Percentiles rank a stretch among this genome's conserved stretches.
These are phyloP conservation scores for Tuber aestivum DNA, from an alignment of 495 filamentous ascomycete species.

Conservation along the genomic window DNA sequence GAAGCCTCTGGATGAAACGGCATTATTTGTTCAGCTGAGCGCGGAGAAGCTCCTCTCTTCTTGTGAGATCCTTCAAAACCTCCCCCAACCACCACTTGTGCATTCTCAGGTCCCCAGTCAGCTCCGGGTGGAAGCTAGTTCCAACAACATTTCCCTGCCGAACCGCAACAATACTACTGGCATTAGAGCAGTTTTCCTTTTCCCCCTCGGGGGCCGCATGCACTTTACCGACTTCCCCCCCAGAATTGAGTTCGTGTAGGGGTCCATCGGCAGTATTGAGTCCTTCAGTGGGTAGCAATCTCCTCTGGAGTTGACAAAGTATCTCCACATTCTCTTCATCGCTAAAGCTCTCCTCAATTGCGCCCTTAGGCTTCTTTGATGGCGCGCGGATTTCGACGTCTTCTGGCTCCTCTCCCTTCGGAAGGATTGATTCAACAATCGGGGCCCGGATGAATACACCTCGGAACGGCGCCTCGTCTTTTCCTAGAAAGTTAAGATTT, in stretches of 20 bases:
- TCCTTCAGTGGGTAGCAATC: constrained; percentile 41
- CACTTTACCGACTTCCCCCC: neutral
- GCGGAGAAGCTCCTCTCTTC: constrained; percentile 27
- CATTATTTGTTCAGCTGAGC: neutral
- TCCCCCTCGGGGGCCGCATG: constrained; percentile 44
- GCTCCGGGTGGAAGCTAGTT: constrained; percentile 93
- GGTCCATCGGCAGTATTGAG: constrained; percentile 45
- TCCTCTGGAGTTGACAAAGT: constrained; percentile 52
- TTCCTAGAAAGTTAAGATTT: constrained; percentile 63
- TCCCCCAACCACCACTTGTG: constrained; percentile 89
- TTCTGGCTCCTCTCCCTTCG: constrained; percentile 48
- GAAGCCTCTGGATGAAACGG: neutral
- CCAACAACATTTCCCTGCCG: constrained; percentile 90
- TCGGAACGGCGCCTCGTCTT: constrained; percentile 55
- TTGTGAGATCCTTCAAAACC: constrained; percentile 49
- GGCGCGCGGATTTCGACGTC: constrained; percentile 66
- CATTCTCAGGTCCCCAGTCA: constrained; percentile 83
- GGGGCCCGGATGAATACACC: constrained; percentile 93
- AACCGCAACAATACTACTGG: constrained; percentile 72
- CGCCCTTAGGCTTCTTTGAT: constrained; percentile 20
- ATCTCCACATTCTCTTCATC: constrained; percentile 51
- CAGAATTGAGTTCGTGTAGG: constrained; percentile 6
- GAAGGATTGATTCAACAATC: constrained; percentile 77
- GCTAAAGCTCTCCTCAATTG: constrained; percentile 23
- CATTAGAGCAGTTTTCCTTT: constrained; percentile 49